Conservation (phyloP, 1,284 basidiomycete genomes). For the Pyrrhoderma noxium region DNA sequence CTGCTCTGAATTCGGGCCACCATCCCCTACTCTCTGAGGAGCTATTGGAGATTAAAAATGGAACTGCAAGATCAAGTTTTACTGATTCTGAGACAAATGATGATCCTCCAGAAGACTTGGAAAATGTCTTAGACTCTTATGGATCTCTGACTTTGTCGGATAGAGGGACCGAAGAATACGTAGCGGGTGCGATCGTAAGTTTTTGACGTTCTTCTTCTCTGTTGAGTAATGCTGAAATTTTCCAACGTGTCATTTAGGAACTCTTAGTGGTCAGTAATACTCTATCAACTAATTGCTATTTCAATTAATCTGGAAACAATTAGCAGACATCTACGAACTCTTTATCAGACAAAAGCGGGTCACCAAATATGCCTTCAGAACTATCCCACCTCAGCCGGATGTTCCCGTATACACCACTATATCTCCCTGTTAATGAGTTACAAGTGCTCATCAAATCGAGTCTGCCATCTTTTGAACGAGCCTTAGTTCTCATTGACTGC, state of each 20-base stretch:
- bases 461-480: slow-evolving; percentile 19
- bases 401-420: slow-evolving; percentile 9
- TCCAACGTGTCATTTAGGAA: not conserved
- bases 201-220: not conserved
- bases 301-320: not conserved
- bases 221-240: too few relatives aligned
- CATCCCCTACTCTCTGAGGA: slow-evolving; percentile 25
- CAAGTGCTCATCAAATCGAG: slow-evolving; percentile 8
- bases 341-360: not conserved
- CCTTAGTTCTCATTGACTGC: slow-evolving; percentile 22
- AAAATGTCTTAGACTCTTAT: not conserved
- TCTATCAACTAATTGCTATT: not conserved
- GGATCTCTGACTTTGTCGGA: slow-evolving; percentile 8
- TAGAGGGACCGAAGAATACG: slow-evolving; percentile 8
- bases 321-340: not conserved
- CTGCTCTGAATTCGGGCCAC: slow-evolving; percentile 15
- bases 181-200: slow-evolving; percentile 17
- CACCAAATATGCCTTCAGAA: not conserved
- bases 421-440: slow-evolving; percentile 1
- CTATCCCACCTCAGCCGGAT: slow-evolving; percentile 7
- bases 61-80: not conserved
- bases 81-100: not conserved
- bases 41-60: slow-evolving; percentile 22
- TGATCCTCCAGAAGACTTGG: not conserved
- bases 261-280: not conserved